These are phyloP conservation scores for Vitis labrusca DNA, from an alignment of 164 flowering plant genomes.

Conservation along the genomic window DNA sequence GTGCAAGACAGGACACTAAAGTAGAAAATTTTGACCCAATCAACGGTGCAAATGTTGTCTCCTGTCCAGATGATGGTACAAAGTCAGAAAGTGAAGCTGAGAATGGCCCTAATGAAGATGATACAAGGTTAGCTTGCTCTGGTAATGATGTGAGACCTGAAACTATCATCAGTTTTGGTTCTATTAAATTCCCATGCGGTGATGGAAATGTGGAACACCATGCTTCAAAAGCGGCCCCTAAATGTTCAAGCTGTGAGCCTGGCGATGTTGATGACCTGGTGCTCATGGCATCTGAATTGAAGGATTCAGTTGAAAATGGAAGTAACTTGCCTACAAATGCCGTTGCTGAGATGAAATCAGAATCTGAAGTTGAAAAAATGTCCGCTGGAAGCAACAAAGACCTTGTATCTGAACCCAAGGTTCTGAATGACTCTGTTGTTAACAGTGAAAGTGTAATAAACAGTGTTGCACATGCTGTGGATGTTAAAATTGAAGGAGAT, in stretches of 20 bases:
- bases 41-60: neutral
- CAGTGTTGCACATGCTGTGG: constrained; percentile 2
- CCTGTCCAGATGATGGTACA: neutral
- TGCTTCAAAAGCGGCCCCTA: neutral
- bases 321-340: neutral
- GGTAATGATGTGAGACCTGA: neutral
- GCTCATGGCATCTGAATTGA: neutral
- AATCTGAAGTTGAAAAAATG: neutral
- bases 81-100: neutral
- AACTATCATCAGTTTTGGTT: neutral
- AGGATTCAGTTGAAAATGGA: neutral
- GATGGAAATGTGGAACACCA: neutral
- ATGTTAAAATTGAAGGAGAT: constrained; percentile 15
- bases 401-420: constrained; percentile 8
- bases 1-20: neutral
- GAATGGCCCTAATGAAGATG: neutral
- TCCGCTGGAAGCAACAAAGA: constrained; percentile 1
- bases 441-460: constrained; percentile 13
- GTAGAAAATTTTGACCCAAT: neutral
- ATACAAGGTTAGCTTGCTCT: neutral
- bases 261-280: neutral
- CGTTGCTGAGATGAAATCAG: constrained; percentile 12
- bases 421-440: neutral
- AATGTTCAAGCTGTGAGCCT: neutral
- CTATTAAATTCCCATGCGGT: neutral